phyloP scores from a whole-genome alignment of 2,329 filamentous ascomycete genomes.

The Diaporthe citri region DNA sequence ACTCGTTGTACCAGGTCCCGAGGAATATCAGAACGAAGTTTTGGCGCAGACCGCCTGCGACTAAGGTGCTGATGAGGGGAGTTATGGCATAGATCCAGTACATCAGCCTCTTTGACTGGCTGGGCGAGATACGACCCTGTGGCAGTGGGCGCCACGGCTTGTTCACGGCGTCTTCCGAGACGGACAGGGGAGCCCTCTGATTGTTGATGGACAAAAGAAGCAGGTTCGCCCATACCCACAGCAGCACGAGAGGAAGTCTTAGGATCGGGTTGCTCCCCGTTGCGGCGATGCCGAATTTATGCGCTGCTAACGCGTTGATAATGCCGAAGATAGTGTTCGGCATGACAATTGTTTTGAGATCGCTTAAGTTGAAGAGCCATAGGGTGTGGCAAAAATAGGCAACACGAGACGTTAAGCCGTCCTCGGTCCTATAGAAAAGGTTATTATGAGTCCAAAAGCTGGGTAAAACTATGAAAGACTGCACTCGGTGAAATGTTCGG shows the following conservation, averaged over 20 bases:
- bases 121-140: background rate
- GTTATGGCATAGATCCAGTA: background rate
- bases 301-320: background rate
- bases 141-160: conserved; percentile 17
- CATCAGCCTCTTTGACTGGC: background rate
- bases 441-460: background rate
- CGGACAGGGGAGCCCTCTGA: background rate
- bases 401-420: too few species aligned
- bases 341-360: conserved; percentile 36
- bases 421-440: too few species aligned
- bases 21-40: background rate
- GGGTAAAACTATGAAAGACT: background rate
- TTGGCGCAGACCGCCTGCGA: background rate
- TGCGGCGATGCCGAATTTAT: background rate
- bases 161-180: conserved; percentile 2
- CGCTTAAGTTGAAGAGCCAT: conserved; percentile 37
- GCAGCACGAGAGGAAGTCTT: conserved; percentile 37
- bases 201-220: conserved; percentile 15
- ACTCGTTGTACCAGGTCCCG: conserved; percentile 25
- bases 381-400: background rate
- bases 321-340: conserved; percentile 34
- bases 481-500: background rate
- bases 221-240: conserved; percentile 49
- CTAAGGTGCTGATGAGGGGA: background rate
- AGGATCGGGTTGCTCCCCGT: background rate